phyloP scores from a whole-genome alignment of 768 basidiomycete species.

The Neoboletus subvelutipes region DNA sequence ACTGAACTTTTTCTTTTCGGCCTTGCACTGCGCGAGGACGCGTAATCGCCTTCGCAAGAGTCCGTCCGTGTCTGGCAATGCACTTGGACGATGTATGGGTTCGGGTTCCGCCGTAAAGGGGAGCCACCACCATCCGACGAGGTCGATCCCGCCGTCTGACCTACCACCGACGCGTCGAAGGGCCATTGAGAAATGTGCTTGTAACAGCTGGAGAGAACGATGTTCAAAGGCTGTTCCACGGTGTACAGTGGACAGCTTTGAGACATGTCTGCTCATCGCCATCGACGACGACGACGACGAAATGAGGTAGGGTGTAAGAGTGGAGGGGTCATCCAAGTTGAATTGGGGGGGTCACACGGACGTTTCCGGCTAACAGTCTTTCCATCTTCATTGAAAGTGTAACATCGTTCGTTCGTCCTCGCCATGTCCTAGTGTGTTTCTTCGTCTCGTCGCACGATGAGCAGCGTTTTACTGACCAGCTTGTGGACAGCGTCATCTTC shows the following conservation, averaged over 20 bases:
- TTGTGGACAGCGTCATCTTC: slow-evolving; percentile 57
- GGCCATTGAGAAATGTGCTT: slow-evolving; percentile 73
- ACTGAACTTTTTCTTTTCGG: slow-evolving; percentile 76
- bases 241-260: slow-evolving; percentile 51
- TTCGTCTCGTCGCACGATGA: background rate
- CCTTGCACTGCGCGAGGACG: slow-evolving; percentile 88
- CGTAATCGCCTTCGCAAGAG: slow-evolving; percentile 55
- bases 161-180: slow-evolving; percentile 78
- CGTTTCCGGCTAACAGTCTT: slow-evolving; percentile 15
- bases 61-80: slow-evolving; percentile 17
- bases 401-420: slow-evolving; percentile 8
- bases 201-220: slow-evolving; percentile 60
- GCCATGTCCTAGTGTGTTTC: slow-evolving; percentile 47
- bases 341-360: slow-evolving; percentile 25
- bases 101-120: slow-evolving; percentile 35
- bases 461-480: slow-evolving; percentile 3
- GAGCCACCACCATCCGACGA: slow-evolving; percentile 93
- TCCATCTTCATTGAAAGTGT: background rate
- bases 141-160: slow-evolving; percentile 87
- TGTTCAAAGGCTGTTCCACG: slow-evolving; percentile 76
- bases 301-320: background rate
- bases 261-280: background rate
- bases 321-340: slow-evolving; percentile 8
- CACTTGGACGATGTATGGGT: background rate
- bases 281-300: background rate